These are phyloP conservation scores for Henckelia pumila DNA, from an alignment of 257 asterid genomes.

Conservation along the genomic window DNA sequence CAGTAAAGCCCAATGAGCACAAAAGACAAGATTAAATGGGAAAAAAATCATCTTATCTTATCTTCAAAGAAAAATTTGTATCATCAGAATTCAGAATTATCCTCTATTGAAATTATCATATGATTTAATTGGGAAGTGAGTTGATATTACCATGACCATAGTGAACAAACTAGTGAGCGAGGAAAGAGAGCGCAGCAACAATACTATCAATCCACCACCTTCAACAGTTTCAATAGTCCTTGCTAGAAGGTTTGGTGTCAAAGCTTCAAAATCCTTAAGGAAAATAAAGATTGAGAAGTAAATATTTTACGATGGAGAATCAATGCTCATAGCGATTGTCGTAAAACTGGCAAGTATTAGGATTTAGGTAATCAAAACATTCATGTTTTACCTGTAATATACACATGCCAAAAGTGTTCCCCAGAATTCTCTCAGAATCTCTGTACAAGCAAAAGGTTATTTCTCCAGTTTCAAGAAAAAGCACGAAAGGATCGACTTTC, in stretches of 20 bases:
- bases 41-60: neutral
- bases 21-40: constrained; percentile 6
- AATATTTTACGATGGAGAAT: neutral
- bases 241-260: constrained; percentile 98
- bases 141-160: constrained; percentile 80
- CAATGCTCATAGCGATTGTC: neutral
- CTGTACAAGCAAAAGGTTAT: constrained; percentile 79
- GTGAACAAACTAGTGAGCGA: constrained; percentile 85
- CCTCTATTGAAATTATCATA: constrained; percentile 19
- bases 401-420: constrained; percentile 99
- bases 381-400: constrained; percentile 65
- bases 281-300: constrained; percentile 17
- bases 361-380: constrained; percentile 5
- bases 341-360: neutral
- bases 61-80: neutral
- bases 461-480: constrained; percentile 70
- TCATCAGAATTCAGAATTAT: constrained; percentile 12
- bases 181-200: constrained; percentile 82
- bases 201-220: constrained; percentile 93
- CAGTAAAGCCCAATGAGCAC: constrained; percentile 28
- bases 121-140: constrained; percentile 12
- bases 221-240: constrained; percentile 99
- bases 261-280: constrained; percentile 83
- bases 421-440: constrained; percentile 92
- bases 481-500: constrained; percentile 69